These are phyloP conservation scores for Solanum pinnatisectum DNA, from an alignment of 257 asterid genomes.

Conservation along the genomic window DNA sequence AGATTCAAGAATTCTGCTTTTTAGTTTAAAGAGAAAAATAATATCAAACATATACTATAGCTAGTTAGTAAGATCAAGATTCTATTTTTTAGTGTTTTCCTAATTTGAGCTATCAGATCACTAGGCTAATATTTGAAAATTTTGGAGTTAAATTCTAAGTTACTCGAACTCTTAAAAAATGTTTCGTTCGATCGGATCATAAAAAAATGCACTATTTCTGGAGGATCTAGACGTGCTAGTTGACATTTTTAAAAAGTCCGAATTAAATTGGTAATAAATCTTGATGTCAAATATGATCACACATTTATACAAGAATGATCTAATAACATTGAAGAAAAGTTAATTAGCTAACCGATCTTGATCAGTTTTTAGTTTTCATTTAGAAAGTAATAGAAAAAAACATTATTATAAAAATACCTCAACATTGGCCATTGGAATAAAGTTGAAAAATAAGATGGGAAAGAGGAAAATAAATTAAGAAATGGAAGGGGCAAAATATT, in stretches of 20 bases:
- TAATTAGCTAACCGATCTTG: neutral
- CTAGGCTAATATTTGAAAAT: neutral
- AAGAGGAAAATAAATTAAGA: neutral
- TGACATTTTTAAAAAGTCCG: rapidly evolving
- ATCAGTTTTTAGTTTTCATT: neutral
- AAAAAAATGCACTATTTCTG: neutral
- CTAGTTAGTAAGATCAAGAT: neutral
- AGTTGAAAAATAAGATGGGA: neutral
- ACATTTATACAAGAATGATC: neutral
- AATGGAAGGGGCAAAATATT: neutral
- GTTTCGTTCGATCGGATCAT: neutral
- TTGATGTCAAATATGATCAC: neutral
- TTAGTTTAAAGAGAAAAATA: neutral
- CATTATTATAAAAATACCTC: neutral
- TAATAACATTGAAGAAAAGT: neutral
- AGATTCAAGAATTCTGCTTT: neutral
- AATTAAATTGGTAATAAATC: neutral
- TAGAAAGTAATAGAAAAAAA: neutral
- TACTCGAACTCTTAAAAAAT: neutral
- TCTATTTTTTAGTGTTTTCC: neutral
- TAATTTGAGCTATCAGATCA: neutral
- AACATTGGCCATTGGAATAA: slow-evolving; percentile 6
- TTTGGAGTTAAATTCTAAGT: neutral
- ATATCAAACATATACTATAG: neutral
- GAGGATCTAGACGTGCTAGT: rapidly evolving